Base-by-base conservation (phyloP, 2,329 filamentous ascomycete genomes). In the Sclerotinia borealis region DNA sequence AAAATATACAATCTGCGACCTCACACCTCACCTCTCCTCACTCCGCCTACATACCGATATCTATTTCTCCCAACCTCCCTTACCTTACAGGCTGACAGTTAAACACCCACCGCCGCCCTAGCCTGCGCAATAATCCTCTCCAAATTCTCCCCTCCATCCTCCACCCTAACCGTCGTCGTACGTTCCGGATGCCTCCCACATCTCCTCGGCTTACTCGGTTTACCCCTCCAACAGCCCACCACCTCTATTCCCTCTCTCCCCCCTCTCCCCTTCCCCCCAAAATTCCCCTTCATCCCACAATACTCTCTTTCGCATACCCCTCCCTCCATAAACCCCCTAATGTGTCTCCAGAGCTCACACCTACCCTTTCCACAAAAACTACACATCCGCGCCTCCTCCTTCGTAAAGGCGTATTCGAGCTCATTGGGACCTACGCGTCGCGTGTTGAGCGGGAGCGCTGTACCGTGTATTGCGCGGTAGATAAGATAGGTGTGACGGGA, bases 291-390 rank as follows among this genome's bases (percentile, higher is more conserved):
- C 68, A 87, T 82, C 63, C 78, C 79, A 76, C 85, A 87, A 75
- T 87, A 87, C 73, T 88, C 85, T 19, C 29, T 27, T 3, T 62
- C 41, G n/a, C 39, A 8, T 65, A 79, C 75, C 25, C 74, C 77
- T 45, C 77, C 75, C 61, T 82, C 82, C 79, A 87, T 82, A 83
- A 84, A 87, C 47, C 78, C 79, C 70, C 79, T 78, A 68, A 88
- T 79, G 72, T 88, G 85, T 67, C 83, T 81, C 75, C 86, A 83
- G 64, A 88, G 78, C 76, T 87, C 84, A 73, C 85, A 88, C 41
- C 85, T 80, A 47, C 78, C 81, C 64, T 83, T 80, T 55, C 83
- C 84, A 67, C 85, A 88, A 73, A 86, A 85, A 64, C 81, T 79
- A 74, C 85, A 88, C 73, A 85, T 83, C 7, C 85, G 82, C 70